A percentile compares a stretch with the other conserved stretches of the same genome.
phyloP scores from a whole-genome alignment of 305 asterid genomes.

The Fraxinus platypoda region DNA sequence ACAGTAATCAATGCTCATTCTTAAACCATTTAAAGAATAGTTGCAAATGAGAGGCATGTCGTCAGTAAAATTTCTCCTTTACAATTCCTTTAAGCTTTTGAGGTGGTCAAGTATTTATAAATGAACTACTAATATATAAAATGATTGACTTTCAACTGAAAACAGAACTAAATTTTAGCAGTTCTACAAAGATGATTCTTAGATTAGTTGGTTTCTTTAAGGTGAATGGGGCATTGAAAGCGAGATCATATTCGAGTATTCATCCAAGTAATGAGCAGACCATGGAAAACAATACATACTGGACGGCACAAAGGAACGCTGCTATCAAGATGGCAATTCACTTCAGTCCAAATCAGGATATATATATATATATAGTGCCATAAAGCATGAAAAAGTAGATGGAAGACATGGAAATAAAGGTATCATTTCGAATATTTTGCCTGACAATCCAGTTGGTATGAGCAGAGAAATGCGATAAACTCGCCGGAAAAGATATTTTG shows the following conservation, averaged over 20 bases:
- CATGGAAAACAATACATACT: background rate
- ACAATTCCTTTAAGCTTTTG: background rate
- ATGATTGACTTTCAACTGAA: background rate
- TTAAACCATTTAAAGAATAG: background rate
- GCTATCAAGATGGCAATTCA: constrained; percentile 14
- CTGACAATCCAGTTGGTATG: background rate
- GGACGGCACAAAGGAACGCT: constrained; percentile 3
- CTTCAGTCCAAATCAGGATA: background rate
- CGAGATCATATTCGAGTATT: constrained; percentile 11
- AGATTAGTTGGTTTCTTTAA: constrained; percentile 16
- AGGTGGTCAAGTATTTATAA: background rate
- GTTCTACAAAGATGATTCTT: constrained; percentile 4
- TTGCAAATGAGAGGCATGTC: background rate
- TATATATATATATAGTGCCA: background rate
- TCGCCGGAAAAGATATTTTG: background rate
- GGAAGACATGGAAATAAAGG: no score
- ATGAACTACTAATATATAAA: background rate
- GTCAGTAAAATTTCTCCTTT: background rate
- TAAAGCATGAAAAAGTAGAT: background rate
- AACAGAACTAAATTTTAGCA: background rate
- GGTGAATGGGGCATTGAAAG: background rate
- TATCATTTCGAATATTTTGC: background rate
- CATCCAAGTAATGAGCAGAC: constrained; percentile 5
- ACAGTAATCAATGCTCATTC: background rate
- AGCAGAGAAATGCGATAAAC: background rate